A percentile compares a stretch with the other conserved stretches of the same genome.
phyloP scores from a whole-genome alignment of 2,329 filamentous ascomycete genomes.

The Aspergillus caelatus region DNA sequence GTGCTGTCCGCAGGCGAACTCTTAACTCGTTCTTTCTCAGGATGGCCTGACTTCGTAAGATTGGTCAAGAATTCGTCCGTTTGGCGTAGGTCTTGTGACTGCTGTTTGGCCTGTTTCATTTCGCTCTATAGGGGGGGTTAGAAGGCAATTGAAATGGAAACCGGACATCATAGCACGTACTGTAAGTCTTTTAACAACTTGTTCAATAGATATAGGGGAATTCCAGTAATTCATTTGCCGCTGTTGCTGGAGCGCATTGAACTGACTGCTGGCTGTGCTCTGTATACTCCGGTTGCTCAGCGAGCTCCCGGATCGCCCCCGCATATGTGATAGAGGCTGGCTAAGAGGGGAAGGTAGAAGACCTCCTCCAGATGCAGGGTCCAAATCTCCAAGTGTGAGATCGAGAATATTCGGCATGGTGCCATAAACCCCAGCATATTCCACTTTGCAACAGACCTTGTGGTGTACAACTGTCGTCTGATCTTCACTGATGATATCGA shows the following conservation, averaged over 20 bases:
- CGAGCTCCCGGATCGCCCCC: conserved; percentile 71
- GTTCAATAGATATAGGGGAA: conserved; percentile 87
- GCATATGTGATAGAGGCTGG: conserved; percentile 65
- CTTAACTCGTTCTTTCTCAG: conserved; percentile 54
- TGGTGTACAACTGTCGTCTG: conserved; percentile 98
- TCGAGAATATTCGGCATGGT: conserved; percentile 74
- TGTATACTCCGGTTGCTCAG: conserved; percentile 60
- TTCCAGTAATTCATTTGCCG: conserved; percentile 81
- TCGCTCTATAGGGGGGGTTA: conserved; percentile 65
- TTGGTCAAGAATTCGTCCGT: conserved; percentile 80
- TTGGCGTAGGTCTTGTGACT: conserved; percentile 80
- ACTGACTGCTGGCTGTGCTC: conserved; percentile 59
- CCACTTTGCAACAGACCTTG: conserved; percentile 95
- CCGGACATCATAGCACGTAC: conserved; percentile 49
- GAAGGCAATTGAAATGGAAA: conserved; percentile 15
- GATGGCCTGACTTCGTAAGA: conserved; percentile 72
- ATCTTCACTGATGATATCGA: conserved; percentile 98
- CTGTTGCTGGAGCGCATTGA: conserved; percentile 67
- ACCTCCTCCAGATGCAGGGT: conserved; percentile 71
- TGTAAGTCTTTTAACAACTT: conserved; percentile 85
- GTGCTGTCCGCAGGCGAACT: conserved; percentile 48
- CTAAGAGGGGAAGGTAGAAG: conserved; percentile 72
- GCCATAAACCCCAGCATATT: conserved; percentile 84
- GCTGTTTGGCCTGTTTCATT: conserved; percentile 85
- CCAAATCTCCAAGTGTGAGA: conserved; percentile 89